Base-by-base conservation (phyloP, 2,329 filamentous ascomycete species). In the Alternaria incomplexa region DNA sequence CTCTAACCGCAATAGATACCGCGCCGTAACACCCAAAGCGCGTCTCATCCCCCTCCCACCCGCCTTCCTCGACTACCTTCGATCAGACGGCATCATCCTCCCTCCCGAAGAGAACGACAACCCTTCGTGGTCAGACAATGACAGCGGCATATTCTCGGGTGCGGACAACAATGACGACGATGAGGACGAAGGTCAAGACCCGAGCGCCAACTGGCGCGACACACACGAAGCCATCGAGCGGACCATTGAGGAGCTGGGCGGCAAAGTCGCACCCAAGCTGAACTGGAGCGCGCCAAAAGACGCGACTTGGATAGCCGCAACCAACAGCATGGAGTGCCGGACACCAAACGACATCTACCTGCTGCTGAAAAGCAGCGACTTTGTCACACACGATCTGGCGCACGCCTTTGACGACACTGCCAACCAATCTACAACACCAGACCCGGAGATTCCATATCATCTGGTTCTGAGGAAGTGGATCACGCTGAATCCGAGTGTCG, bases 211-310 rank as follows among this genome's bases (percentile, higher is more conserved):
- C 51, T 90, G 88, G 88, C 79, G 89, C 9, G 90, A 92, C 36
- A 87, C 94, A 3, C 96, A 99, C 79, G 84, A 89, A 47, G 81
- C 87, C 60, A 93, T 99, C 78, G 91, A 90, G 77, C 84, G 88
- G 23, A 91, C 88, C 45, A 97, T 99, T 65, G 81, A 85, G 12
- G 91, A 94, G 71, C 86, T 98, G 1, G 94, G 93, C 15, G 95
- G 95, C 62, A 89, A 90, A 63, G 94, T 97, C 9, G 90, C 91
- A 2, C 96, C 96, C 1, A 99, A 99, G 81, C 84, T 99, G 50
- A 98, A 98, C 83, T 99, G 96, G 96, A 97, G 94, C 6, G 90
- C 93, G 5, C 96, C 96, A 5, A 97, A 97, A 79, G 96, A 99
- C 77, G 96, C 96, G 9, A 93, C 92, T 22, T 97, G 93, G 91